Evolutionary conservation across 2,329 filamentous ascomycete genomes (phyloP), one percentile per base, ranked within the genome.

Genomic region (Cladosporium sphaerospermum): DNA sequence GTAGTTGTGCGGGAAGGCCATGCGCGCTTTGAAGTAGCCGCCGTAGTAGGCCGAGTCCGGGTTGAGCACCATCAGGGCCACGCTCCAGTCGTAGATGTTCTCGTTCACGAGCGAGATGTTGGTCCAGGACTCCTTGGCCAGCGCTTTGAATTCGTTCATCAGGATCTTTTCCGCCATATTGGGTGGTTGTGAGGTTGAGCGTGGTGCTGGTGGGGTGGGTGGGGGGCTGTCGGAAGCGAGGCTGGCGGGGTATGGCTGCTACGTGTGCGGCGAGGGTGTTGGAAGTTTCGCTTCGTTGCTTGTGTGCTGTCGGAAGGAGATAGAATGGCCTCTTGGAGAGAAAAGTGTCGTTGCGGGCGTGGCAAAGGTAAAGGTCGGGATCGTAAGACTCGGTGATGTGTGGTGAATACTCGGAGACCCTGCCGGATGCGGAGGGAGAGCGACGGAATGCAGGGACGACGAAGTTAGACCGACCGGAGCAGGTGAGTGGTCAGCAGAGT

Each of bases 121-220:
- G 14, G 95, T 86, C 92, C 92, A 99, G 69, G 89, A 89, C 78
- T 96, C 91, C 70, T 93, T 90, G 52, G 82, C 78, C 39, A 97
- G 79, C 42, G 81, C 78, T 70, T 87, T 86, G 74, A 89, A 84
- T 77, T 97, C 92, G 62, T 86, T 86, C 87, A 95, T 89, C 53
- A 97, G 79, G 48, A 95, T 86, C 64, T 89, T 84, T 72, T 91
- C 86, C 34, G 88, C 84, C 75, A 68, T 69, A 53, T 42, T 63
- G 41, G n/a, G 34, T 31, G 31, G 10, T 2, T 11, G 42, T 18
- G 31, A 31, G 41, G 19, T n/a, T 32, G 48, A 18, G 31, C 11
- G 37, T 39, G 37, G 46, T 9, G n/a, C 6, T 34, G 48, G 33
- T 6, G 28, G 39, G 11, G 19, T 43, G 16, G 40, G 28, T 41